Percentiles rank a stretch among this genome's conserved stretches.
Evolutionary conservation across 1,284 basidiomycete genomes (phyloP).

Genomic region (Austroboletus novae-zelandiae): DNA sequence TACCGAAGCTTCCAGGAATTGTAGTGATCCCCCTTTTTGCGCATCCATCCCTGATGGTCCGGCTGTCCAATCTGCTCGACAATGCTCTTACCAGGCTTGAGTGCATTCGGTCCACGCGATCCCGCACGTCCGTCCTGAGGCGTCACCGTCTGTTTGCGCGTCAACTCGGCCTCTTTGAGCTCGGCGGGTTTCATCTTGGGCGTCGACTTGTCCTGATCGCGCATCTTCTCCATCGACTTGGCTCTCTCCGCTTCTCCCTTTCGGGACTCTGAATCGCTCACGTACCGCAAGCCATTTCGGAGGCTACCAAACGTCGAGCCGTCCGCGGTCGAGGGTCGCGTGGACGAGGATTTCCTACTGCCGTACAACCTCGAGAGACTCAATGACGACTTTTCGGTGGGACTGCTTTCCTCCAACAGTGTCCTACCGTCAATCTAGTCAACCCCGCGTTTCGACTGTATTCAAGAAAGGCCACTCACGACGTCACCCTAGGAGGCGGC

Average conservation of each 20-base stretch:
- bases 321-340: constrained; percentile 39
- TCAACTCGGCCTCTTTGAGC: constrained; percentile 24
- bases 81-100: constrained; percentile 70
- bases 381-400: constrained; percentile 38
- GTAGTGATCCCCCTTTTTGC: constrained; percentile 93
- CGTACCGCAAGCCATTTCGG: constrained; percentile 9
- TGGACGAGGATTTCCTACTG: constrained; percentile 40
- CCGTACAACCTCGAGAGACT: constrained; percentile 50
- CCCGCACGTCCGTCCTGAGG: constrained; percentile 21
- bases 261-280: constrained; percentile 9
- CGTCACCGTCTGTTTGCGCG: constrained; percentile 55
- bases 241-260: constrained; percentile 22
- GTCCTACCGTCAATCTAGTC: constrained; percentile 17
- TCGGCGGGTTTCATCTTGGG: constrained; percentile 15
- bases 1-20: constrained; percentile 93
- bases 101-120: constrained; percentile 29
- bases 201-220: constrained; percentile 20
- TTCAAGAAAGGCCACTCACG: constrained; percentile 37
- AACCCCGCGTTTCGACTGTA: constrained; percentile 1
- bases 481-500: constrained; percentile 70
- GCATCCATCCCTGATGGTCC: constrained; percentile 91
- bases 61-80: constrained; percentile 86
- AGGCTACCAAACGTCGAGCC: constrained; percentile 17
- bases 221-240: constrained; percentile 21
- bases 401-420: constrained; percentile 23